Conservation (phyloP, 1,139 yeast species). For the Candida sanyaensis region DNA sequence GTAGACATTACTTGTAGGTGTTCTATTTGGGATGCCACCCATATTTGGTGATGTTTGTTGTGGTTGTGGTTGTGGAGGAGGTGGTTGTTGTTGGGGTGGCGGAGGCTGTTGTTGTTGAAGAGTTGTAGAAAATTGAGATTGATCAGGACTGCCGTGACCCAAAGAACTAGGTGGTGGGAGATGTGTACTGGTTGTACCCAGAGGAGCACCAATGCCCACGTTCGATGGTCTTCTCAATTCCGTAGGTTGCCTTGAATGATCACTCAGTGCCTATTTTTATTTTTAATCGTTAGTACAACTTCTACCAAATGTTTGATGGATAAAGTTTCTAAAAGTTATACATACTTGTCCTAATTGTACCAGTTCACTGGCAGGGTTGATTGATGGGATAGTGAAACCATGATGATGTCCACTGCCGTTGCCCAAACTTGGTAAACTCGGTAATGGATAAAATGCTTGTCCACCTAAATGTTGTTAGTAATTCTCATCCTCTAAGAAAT, state of each 20-base stretch:
- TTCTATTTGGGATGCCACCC: constrained; percentile 43
- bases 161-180: constrained; percentile 28
- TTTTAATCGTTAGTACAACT: constrained; percentile 3
- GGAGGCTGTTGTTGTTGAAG: constrained; percentile 13
- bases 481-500: background rate
- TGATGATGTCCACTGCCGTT: constrained; percentile 43
- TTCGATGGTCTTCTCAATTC: constrained; percentile 30
- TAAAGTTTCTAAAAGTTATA: constrained; percentile 12
- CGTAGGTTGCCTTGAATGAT: constrained; percentile 24
- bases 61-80: constrained; percentile 8
- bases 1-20: constrained; percentile 54
- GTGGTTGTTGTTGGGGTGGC: constrained; percentile 13
- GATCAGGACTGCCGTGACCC: constrained; percentile 10
- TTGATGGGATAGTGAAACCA: constrained; percentile 49
- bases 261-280: constrained; percentile 16
- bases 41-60: constrained; percentile 18
- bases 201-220: constrained; percentile 20
- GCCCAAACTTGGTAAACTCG: constrained; percentile 54
- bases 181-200: constrained; percentile 17
- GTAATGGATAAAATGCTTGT: constrained; percentile 53
- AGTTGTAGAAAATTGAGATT: constrained; percentile 9
- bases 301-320: constrained; percentile 4
- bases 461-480: constrained; percentile 34
- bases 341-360: constrained; percentile 29
- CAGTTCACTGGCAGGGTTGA: constrained; percentile 34